Evolutionary conservation across 2,329 filamentous ascomycete species (phyloP).

Genomic region (Colletotrichum chrysophilum): DNA sequence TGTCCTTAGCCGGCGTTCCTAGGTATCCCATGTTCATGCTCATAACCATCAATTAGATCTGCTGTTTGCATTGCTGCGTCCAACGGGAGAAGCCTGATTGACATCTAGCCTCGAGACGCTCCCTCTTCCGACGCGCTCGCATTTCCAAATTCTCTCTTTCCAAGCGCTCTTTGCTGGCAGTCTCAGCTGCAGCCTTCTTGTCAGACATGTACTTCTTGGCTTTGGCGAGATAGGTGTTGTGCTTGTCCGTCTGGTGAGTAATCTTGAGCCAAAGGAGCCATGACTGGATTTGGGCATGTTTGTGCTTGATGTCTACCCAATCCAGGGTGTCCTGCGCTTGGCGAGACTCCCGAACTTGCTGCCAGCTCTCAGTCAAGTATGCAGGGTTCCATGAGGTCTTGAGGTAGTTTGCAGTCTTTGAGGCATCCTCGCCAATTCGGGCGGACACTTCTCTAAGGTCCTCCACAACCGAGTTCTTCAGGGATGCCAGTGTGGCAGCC

Average conservation of each 20-base stretch:
- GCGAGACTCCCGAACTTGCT: slow-evolving; percentile 34
- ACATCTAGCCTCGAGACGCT: slow-evolving; percentile 25
- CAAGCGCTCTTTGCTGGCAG: slow-evolving; percentile 31
- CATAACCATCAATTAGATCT: slow-evolving; percentile 1
- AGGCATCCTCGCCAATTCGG: not conserved
- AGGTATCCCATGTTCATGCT: slow-evolving; percentile 14
- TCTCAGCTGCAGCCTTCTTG: slow-evolving; percentile 26
- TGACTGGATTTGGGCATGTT: slow-evolving; percentile 60
- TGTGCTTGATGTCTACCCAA: slow-evolving; percentile 48
- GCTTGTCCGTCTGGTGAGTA: slow-evolving; percentile 53
- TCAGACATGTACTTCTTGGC: slow-evolving; percentile 35
- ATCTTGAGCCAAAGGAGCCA: slow-evolving; percentile 63
- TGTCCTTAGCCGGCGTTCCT: not conserved
- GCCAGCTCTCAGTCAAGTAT: slow-evolving; percentile 26
- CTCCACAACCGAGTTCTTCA: not conserved
- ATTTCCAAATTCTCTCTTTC: slow-evolving; percentile 32
- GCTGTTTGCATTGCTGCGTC: slow-evolving; percentile 23
- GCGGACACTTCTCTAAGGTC: slow-evolving; percentile 2
- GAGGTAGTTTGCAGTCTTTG: not conserved
- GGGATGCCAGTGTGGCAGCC: not conserved
- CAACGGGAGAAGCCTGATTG: slow-evolving; percentile 22
- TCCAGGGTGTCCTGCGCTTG: slow-evolving; percentile 39
- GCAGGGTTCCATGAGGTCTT: slow-evolving; percentile 15
- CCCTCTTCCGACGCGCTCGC: slow-evolving; percentile 29
- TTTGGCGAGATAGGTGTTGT: slow-evolving; percentile 50